Evolutionary conservation across 2,329 filamentous ascomycete species (phyloP).

Genomic region (Keithomyces neogunnii): DNA sequence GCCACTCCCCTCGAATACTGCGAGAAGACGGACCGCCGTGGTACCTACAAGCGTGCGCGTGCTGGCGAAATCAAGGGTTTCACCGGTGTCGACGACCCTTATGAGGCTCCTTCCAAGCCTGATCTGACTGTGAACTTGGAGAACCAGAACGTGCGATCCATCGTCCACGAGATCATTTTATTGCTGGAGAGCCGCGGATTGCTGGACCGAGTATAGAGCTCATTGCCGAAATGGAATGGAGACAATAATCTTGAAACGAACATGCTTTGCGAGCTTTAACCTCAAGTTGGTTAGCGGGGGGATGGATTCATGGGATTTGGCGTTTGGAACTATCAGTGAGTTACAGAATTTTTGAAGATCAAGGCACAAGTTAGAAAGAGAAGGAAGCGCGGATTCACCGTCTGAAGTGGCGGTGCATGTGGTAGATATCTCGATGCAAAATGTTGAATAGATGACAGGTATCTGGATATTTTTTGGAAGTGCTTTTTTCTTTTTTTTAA

Average conservation of each 20-base stretch:
- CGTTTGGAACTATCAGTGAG: neutral
- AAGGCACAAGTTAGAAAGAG: too few relatives aligned
- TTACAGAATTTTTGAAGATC: neutral
- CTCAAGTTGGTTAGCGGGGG: neutral
- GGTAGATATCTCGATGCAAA: too few relatives aligned
- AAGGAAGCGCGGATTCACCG: too few relatives aligned
- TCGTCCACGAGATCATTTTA: slow-evolving; percentile 94
- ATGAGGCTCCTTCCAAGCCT: slow-evolving; percentile 74
- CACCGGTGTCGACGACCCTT: slow-evolving; percentile 96
- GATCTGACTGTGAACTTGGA: slow-evolving; percentile 78
- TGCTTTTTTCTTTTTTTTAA: too few relatives aligned
- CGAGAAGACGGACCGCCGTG: slow-evolving; percentile 91
- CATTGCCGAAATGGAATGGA: neutral
- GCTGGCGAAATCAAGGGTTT: slow-evolving; percentile 94
- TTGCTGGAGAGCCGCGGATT: slow-evolving; percentile 84
- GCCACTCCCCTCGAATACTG: slow-evolving; percentile 85
- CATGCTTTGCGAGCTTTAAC: neutral
- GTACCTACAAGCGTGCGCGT: slow-evolving; percentile 78
- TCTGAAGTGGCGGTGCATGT: too few relatives aligned
- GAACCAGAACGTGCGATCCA: slow-evolving; percentile 82
- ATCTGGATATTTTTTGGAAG: too few relatives aligned
- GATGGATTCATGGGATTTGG: neutral
- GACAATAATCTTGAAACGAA: neutral
- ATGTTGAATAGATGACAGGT: too few relatives aligned
- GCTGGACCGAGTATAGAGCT: slow-evolving; percentile 58